Evolutionary conservation across 2,329 filamentous ascomycete genomes (phyloP).

Genomic region (Gyromitra esculenta): DNA sequence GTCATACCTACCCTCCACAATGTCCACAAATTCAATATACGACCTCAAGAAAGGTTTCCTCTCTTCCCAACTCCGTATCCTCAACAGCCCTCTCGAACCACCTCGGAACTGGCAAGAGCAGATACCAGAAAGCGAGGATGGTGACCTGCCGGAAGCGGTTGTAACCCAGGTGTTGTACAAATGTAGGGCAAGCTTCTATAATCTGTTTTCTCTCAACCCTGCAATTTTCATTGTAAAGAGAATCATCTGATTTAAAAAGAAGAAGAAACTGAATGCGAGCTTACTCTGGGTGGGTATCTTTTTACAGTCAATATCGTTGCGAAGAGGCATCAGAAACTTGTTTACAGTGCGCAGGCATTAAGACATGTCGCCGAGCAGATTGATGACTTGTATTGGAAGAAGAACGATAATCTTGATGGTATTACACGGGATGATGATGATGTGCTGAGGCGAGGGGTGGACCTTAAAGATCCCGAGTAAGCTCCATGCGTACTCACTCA

Average conservation of each 20-base stretch:
- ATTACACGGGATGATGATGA: slow-evolving; percentile 56
- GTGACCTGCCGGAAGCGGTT: slow-evolving; percentile 47
- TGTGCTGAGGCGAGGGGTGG: slow-evolving; percentile 62
- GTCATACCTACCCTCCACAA: slow-evolving; percentile 13
- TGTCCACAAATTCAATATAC: slow-evolving; percentile 47
- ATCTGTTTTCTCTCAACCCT: neutral
- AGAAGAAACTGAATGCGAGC: neutral
- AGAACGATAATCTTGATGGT: slow-evolving; percentile 34
- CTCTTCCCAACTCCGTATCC: slow-evolving; percentile 46
- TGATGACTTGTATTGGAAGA: slow-evolving; percentile 67
- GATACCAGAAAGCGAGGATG: slow-evolving; percentile 47
- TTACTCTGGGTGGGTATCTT: neutral
- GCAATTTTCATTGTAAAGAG: neutral
- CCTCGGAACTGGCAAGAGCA: slow-evolving; percentile 45
- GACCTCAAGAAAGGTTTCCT: slow-evolving; percentile 51
- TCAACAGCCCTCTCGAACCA: slow-evolving; percentile 30
- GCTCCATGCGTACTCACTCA: neutral
- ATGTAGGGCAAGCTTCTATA: slow-evolving; percentile 52
- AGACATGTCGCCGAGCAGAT: slow-evolving; percentile 79
- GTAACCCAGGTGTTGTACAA: slow-evolving; percentile 50
- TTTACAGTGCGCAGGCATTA: slow-evolving; percentile 74
- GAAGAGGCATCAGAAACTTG: slow-evolving; percentile 72
- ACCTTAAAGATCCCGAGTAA: slow-evolving; percentile 62
- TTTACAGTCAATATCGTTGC: slow-evolving; percentile 69
- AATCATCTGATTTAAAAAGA: neutral